Conservation (phyloP, 768 basidiomycete species). For the Pleurotus citrinopileatus region DNA sequence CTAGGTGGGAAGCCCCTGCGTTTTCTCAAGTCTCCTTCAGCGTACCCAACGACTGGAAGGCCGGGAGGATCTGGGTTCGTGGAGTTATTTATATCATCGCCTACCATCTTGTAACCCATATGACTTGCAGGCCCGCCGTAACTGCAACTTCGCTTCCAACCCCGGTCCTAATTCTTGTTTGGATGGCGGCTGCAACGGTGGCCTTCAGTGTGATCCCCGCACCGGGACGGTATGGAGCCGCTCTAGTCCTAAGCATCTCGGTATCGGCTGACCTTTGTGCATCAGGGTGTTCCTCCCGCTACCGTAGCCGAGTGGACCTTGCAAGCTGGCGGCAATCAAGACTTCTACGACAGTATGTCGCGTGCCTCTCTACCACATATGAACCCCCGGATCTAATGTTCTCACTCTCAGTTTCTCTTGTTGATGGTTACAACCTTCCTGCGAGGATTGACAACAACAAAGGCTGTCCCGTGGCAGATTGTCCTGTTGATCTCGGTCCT, state of each 20-base stretch:
- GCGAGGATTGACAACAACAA: constrained; percentile 52
- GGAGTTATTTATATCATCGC: neutral
- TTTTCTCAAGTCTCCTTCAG: constrained; percentile 28
- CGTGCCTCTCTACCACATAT: neutral
- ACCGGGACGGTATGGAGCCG: constrained; percentile 42
- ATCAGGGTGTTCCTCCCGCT: constrained; percentile 48
- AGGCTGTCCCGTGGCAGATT: constrained; percentile 53
- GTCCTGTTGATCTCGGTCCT: constrained; percentile 59
- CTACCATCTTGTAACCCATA: neutral
- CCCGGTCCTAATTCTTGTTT: constrained; percentile 41
- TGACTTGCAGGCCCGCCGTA: constrained; percentile 34
- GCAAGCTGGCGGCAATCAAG: constrained; percentile 19
- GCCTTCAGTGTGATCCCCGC: constrained; percentile 36
- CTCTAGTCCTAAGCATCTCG: neutral
- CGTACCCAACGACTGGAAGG: constrained; percentile 48
- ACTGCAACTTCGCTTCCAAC: constrained; percentile 44
- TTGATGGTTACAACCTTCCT: constrained; percentile 67
- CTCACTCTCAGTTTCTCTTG: constrained; percentile 50
- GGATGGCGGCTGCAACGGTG: constrained; percentile 51
- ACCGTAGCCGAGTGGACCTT: constrained; percentile 43
- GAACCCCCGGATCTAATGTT: no score
- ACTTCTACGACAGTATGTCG: constrained; percentile 48
- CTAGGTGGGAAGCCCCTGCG: constrained; percentile 22
- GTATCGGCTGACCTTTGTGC: neutral
- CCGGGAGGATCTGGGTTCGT: constrained; percentile 58